A percentile compares a stretch with the other conserved stretches of the same genome.
These are phyloP conservation scores for Schizothecium vesticola DNA, from an alignment of 495 filamentous ascomycete species.

Conservation along the genomic window DNA sequence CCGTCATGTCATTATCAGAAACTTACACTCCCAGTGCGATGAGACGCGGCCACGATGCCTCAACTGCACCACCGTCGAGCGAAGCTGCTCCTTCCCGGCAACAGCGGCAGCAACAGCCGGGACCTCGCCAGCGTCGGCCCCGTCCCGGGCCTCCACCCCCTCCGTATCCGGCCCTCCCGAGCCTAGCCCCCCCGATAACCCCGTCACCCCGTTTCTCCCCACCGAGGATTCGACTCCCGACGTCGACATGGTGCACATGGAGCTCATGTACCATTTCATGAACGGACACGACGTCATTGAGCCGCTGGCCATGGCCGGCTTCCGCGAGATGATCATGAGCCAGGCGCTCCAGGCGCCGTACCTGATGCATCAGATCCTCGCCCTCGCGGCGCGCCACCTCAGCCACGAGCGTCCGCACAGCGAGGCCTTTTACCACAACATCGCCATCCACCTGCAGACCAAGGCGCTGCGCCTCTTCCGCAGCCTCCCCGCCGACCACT, in stretches of 20 bases:
- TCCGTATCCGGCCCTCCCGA: constrained; percentile 7
- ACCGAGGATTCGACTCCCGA: constrained; percentile 6
- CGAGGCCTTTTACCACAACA: constrained; percentile 34
- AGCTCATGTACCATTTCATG: constrained; percentile 31
- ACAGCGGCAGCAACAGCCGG: not conserved
- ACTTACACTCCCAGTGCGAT: constrained; percentile 23
- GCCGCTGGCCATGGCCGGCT: not conserved
- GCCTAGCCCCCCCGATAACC: not conserved
- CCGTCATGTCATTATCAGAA: not conserved
- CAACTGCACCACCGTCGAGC: constrained; percentile 30
- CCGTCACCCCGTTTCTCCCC: constrained; percentile 1
- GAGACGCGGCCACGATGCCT: constrained; percentile 31
- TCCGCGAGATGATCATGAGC: constrained; percentile 11
- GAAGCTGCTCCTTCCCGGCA: constrained; percentile 27
- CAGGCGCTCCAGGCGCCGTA: constrained; percentile 25
- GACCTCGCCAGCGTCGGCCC: constrained; percentile 4
- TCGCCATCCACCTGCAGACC: constrained; percentile 46
- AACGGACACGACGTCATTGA: constrained; percentile 12
- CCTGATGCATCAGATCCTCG: constrained; percentile 44
- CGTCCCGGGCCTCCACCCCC: constrained; percentile 6
- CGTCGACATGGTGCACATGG: constrained; percentile 31
- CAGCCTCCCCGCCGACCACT: constrained; percentile 20
- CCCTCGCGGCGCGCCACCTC: constrained; percentile 43
- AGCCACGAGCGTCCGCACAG: constrained; percentile 28
- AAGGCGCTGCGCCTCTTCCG: constrained; percentile 45